phyloP scores from a whole-genome alignment of 2,329 filamentous ascomycete genomes.

The Trichocomaceae sp. region DNA sequence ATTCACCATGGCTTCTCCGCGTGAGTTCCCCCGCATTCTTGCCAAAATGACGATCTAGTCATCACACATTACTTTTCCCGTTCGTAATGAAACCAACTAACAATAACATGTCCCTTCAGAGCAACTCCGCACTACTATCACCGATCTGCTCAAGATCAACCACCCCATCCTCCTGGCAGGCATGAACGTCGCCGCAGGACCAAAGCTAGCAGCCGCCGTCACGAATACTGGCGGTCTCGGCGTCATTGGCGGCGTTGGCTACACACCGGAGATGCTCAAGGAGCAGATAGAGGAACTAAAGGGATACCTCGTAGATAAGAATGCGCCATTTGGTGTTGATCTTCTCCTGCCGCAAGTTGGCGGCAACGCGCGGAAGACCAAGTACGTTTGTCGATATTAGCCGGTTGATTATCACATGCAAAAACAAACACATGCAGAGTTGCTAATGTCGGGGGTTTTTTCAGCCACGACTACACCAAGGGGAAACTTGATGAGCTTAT shows the following conservation, averaged over 20 bases:
- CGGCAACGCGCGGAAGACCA: slow-evolving; percentile 89
- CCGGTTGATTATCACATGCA: slow-evolving; percentile 2
- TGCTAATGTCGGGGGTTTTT: slow-evolving; percentile 9
- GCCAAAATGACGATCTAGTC: background rate
- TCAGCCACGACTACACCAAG: slow-evolving; percentile 98
- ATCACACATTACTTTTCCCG: background rate
- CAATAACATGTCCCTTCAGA: slow-evolving; percentile 47
- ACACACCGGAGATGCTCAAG: slow-evolving; percentile 93
- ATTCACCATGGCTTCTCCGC: slow-evolving; percentile 65
- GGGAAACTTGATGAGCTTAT: slow-evolving; percentile 89
- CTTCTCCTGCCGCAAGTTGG: slow-evolving; percentile 90
- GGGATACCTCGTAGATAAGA: slow-evolving; percentile 79
- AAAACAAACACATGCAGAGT: slow-evolving; percentile 14
- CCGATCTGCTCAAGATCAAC: slow-evolving; percentile 96
- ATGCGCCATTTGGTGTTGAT: slow-evolving; percentile 90
- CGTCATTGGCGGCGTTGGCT: slow-evolving; percentile 85
- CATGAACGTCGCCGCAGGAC: slow-evolving; percentile 98
- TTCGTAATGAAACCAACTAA: slow-evolving; percentile 17
- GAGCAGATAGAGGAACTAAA: slow-evolving; percentile 96
- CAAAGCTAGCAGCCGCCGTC: slow-evolving; percentile 91
- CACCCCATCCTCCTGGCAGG: slow-evolving; percentile 92
- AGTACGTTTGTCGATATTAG: slow-evolving; percentile 46
- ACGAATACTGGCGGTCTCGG: slow-evolving; percentile 95
- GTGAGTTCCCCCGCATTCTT: slow-evolving; percentile 43
- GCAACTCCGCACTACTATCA: slow-evolving; percentile 82